These are phyloP conservation scores for Candolleomyces efflorescens DNA, from an alignment of 768 basidiomycete genomes.

Conservation along the genomic window DNA sequence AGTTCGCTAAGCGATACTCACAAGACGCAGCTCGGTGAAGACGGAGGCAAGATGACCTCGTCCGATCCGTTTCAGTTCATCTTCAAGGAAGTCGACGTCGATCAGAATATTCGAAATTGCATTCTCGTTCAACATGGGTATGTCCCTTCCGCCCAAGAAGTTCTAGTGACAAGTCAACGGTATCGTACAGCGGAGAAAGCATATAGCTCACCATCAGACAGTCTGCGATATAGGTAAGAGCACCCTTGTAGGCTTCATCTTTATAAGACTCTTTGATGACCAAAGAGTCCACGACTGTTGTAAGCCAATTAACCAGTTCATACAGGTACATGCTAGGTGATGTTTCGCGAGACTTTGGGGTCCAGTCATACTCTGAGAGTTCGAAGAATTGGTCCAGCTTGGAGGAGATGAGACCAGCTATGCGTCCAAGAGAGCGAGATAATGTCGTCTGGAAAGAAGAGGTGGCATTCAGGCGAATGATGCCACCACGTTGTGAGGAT, in stretches of 20 bases:
- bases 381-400: conserved; percentile 97
- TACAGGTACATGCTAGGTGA: conserved; percentile 92
- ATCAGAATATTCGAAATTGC: conserved; percentile 82
- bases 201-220: conserved; percentile 72
- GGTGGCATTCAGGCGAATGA: conserved; percentile 62
- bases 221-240: conserved; percentile 83
- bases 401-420: conserved; percentile 77
- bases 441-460: conserved; percentile 68
- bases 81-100: conserved; percentile 86
- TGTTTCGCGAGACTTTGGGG: conserved; percentile 61
- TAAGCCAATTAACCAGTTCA: conserved; percentile 94
- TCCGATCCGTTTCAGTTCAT: conserved; percentile 76
- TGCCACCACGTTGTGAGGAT: conserved; percentile 78
- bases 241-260: conserved; percentile 84
- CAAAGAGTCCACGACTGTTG: conserved; percentile 90
- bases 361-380: conserved; percentile 94
- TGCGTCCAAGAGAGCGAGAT: conserved; percentile 64
- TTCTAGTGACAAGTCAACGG: conserved; percentile 39
- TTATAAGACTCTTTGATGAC: conserved; percentile 82
- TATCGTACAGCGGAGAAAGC: not conserved
- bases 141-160: conserved; percentile 72
- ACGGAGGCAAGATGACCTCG: conserved; percentile 64
- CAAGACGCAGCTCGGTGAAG: conserved; percentile 77
- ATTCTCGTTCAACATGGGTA: conserved; percentile 81
- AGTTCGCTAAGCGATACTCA: conserved; percentile 29